Evolutionary conservation across 2,329 filamentous ascomycete genomes (phyloP).

Genomic region (Cytospora piceae): DNA sequence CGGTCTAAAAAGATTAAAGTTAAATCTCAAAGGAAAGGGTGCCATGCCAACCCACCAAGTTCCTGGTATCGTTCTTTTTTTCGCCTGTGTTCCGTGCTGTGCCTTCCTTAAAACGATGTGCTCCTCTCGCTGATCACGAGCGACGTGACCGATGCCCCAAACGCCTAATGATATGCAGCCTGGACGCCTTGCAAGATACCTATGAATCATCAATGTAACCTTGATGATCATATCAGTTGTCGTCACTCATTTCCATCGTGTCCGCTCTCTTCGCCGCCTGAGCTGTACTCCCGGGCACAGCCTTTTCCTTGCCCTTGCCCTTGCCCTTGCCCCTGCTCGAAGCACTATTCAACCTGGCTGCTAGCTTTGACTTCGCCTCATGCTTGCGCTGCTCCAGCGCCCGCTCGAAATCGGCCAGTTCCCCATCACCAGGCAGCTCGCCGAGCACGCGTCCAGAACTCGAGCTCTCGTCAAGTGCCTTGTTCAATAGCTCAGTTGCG

Average conservation of each 20-base stretch:
- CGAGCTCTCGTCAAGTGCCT: slow-evolving; percentile 68
- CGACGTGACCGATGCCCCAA: background rate
- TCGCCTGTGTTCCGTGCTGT: slow-evolving; percentile 20
- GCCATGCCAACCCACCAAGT: slow-evolving; percentile 11
- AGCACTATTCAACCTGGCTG: slow-evolving; percentile 37
- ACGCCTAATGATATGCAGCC: slow-evolving; percentile 24
- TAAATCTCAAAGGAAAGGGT: background rate
- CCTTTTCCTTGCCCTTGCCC: slow-evolving; percentile 53
- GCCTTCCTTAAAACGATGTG: slow-evolving; percentile 5
- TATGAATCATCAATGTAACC: slow-evolving; percentile 10
- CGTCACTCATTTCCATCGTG: slow-evolving; percentile 62
- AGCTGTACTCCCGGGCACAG: slow-evolving; percentile 41
- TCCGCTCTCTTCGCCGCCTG: slow-evolving; percentile 46
- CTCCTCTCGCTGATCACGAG: slow-evolving; percentile 12
- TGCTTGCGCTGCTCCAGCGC: slow-evolving; percentile 52
- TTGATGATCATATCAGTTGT: slow-evolving; percentile 42
- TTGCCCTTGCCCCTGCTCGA: slow-evolving; percentile 40
- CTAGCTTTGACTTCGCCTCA: slow-evolving; percentile 45
- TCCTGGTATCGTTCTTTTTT: slow-evolving; percentile 8
- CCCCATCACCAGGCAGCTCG: slow-evolving; percentile 30
- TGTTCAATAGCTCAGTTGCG: slow-evolving; percentile 76
- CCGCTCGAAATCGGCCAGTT: slow-evolving; percentile 55
- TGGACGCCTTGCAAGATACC: slow-evolving; percentile 27
- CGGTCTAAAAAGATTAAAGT: background rate
- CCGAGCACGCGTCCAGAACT: slow-evolving; percentile 33